Evolutionary conservation across 371 early-diverging fungal species (phyloP).

Genomic region (Syncephalis fuscata): DNA sequence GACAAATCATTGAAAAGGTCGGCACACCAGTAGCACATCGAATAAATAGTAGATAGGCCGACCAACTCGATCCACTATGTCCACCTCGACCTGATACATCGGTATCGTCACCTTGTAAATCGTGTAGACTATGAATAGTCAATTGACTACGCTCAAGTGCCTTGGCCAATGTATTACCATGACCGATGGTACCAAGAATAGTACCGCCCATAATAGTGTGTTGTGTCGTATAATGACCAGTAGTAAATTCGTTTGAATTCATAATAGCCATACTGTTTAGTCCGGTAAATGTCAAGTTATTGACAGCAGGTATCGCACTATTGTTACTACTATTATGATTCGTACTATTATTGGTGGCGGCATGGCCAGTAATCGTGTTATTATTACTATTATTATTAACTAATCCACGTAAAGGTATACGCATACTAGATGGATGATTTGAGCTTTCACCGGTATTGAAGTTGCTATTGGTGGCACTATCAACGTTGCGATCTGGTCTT

Average conservation of each 20-base stretch:
- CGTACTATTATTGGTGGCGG: conserved; percentile 18
- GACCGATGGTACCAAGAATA: conserved; percentile 7
- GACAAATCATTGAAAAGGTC: conserved; percentile 14
- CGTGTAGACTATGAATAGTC: conserved; percentile 42
- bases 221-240: too few relatives aligned
- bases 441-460: conserved; percentile 15
- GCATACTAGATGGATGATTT: conserved; percentile 5
- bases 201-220: not conserved
- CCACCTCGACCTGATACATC: conserved; percentile 1
- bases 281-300: not conserved
- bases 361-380: conserved; percentile 19
- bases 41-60: conserved; percentile 5
- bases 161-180: conserved; percentile 24
- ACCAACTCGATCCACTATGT: conserved; percentile 10
- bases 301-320: too few relatives aligned
- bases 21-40: conserved; percentile 16
- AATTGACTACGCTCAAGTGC: conserved; percentile 49
- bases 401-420: too few relatives aligned
- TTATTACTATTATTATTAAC: too few relatives aligned
- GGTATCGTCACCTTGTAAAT: not conserved
- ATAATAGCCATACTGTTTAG: not conserved
- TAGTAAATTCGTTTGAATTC: not conserved
- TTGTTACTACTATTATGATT: not conserved
- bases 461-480: conserved; percentile 4
- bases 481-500: not conserved